Evolutionary conservation across 164 flowering plant genomes (phyloP), one percentile per base, ranked within the genome.

Genomic region (Vitis cinerea): DNA sequence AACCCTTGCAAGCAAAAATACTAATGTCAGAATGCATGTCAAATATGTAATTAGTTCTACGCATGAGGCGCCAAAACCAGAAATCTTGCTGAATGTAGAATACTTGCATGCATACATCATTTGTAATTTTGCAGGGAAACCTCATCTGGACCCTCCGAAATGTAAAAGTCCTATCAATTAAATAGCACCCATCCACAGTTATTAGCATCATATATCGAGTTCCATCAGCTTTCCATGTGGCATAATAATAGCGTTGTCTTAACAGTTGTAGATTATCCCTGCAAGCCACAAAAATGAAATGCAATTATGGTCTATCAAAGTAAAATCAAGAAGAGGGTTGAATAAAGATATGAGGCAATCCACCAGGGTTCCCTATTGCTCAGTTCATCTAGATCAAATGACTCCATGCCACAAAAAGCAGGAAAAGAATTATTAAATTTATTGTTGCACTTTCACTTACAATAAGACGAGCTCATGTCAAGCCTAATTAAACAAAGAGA

Each of bases 151-250:
- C 97, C 77, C 99, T 90, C 50, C 97, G 89, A 63, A 91, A 91
- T 63, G 70, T 81, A 66, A 93, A 93, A 66, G 79, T 86, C 68
- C 97, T 86, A 79, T 93, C 98, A 72, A 93, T 77, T 76, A 96
- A 82, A 84, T 88, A 96, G 75, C 97, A 93, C 2, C 98, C 98
- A 86, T 96, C 92, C 72, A 75, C 63, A 10, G 93, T 92, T 67
- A 96, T 87, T 49, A 96, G 84, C 97, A 93, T 87, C 99, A 96
- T 90, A 71, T 96, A 93, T 73, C 99, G 80, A 48, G 99, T 92
- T 69, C 98, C 99, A 83, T 96, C 99, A 72, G 97, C 97, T 82
- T 96, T 96, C 98, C 98, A 96, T 48, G 99, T 93, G n/a, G 98
- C 97, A 82, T 96, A 96, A 76, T 96, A 92, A 75, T 96, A 96